phyloP scores from a whole-genome alignment of 1,284 basidiomycete species.

The Singerocomus inundabilis region DNA sequence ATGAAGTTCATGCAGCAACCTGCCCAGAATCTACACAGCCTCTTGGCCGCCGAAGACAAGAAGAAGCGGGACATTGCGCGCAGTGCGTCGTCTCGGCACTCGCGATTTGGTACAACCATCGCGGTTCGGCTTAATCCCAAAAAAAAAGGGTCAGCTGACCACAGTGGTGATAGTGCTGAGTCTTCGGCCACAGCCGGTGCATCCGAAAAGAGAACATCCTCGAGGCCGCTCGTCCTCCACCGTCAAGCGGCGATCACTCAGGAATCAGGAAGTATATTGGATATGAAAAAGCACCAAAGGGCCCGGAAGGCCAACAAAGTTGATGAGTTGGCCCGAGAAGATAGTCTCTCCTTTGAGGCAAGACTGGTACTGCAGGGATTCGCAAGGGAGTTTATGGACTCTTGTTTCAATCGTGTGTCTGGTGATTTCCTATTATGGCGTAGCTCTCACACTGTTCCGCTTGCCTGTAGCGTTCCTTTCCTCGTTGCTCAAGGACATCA shows the following conservation, averaged over 20 bases:
- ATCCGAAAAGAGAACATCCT: constrained; percentile 31
- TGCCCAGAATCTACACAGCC: constrained; percentile 60
- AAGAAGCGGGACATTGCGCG: constrained; percentile 56
- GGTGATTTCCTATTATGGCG: constrained; percentile 4
- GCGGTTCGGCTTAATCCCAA: constrained; percentile 66
- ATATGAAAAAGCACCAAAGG: constrained; percentile 71
- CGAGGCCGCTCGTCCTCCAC: constrained; percentile 69
- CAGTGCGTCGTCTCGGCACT: constrained; percentile 78
- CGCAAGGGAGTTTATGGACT: constrained; percentile 71
- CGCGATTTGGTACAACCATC: constrained; percentile 92
- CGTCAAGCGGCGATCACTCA: constrained; percentile 76
- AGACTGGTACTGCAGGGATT: constrained; percentile 65
- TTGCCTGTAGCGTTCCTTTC: constrained; percentile 69
- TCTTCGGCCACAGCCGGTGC: constrained; percentile 31
- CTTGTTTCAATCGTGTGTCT: constrained; percentile 82
- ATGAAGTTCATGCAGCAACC: constrained; percentile 51
- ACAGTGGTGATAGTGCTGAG: constrained; percentile 32
- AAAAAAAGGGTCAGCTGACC: constrained; percentile 38
- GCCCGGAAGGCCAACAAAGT: constrained; percentile 64
- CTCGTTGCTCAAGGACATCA: constrained; percentile 87
- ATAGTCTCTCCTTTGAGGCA: constrained; percentile 73
- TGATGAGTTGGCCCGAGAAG: constrained; percentile 70
- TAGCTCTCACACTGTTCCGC: constrained; percentile 11
- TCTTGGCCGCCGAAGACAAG: constrained; percentile 72
- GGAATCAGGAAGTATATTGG: constrained; percentile 76